Evolutionary conservation across 495 filamentous ascomycete genomes (phyloP), one percentile per base, ranked within the genome.

Genomic region (Penicillium psychrofluorescens): DNA sequence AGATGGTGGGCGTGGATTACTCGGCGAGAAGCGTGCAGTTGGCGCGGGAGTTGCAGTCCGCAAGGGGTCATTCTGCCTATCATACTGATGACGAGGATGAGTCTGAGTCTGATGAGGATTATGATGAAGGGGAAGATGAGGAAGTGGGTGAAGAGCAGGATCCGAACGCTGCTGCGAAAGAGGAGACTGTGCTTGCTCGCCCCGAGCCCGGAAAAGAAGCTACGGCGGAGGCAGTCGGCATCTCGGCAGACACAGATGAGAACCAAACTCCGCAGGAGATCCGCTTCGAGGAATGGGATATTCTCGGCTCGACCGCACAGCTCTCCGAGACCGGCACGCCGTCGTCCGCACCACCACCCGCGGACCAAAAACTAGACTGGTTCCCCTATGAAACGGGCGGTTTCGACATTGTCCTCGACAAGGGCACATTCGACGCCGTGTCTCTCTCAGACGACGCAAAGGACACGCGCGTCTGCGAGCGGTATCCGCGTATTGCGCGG

Each of bases 381-480:
- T 64, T 66, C 50, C 50, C 68, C 16, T 54, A 62, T 41, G 29
- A 45, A 33, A 9, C 51, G 46, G 45, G 60, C 8, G 78, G 81
- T 0, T 96, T 89, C 60, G 89, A 96, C 66, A 76, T 96, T 0
- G 83, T 95, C 0, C 74, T 96, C 6, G 92, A 98, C 64, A 98
- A 98, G 61, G 92, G 92, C 16, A 98, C 92, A 1, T 98, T 95
- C 66, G 92, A 98, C 72, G 92, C 92, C 2, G 80, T 98, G 6
- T 84, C 79, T 34, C 65, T 98, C 13, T 79, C 74, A 36, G 75
- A 73, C 29, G 86, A 86, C 45, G 54, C 55, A 15, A 61, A 63
- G 49, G 59, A 45, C 11, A 54, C 59, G 8, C 73, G 80, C 36
- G 68, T 84, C 13, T 83, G 74, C 56, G 88, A 95, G 59, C 70